A percentile compares a stretch with the other conserved stretches of the same genome.
These are phyloP conservation scores for Colletotrichum brevisporum DNA, from an alignment of 2,329 filamentous ascomycete species.

Conservation along the genomic window DNA sequence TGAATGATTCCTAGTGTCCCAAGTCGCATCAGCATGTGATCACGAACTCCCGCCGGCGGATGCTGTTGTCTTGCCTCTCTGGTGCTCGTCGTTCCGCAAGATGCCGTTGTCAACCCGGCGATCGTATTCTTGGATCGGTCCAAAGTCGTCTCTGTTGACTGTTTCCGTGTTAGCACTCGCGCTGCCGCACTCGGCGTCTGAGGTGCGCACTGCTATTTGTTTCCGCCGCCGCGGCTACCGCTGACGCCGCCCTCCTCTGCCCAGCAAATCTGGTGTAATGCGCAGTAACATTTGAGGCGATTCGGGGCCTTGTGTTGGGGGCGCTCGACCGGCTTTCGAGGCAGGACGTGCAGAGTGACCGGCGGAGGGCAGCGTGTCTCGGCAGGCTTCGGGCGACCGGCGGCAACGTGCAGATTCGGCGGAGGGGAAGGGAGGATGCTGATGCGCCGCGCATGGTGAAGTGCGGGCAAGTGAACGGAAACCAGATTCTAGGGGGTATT, in stretches of 20 bases:
- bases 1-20: slow-evolving; percentile 81
- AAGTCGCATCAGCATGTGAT: slow-evolving; percentile 25
- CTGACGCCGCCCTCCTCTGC: slow-evolving; percentile 35
- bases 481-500: slow-evolving; percentile 26
- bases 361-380: slow-evolving; percentile 10
- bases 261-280: slow-evolving; percentile 6
- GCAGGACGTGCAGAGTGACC: slow-evolving; percentile 25
- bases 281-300: not conserved
- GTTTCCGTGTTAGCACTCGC: slow-evolving; percentile 20
- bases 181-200: not conserved
- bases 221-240: slow-evolving; percentile 32
- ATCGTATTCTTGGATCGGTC: slow-evolving; percentile 92
- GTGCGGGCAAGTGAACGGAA: slow-evolving; percentile 14
- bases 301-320: not conserved
- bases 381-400: slow-evolving; percentile 25
- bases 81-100: slow-evolving; percentile 89
- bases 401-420: slow-evolving; percentile 21
- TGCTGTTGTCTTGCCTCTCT: slow-evolving; percentile 74
- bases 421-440: slow-evolving; percentile 26
- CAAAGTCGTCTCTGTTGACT: slow-evolving; percentile 57
- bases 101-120: slow-evolving; percentile 80
- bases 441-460: slow-evolving; percentile 32
- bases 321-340: slow-evolving; percentile 3
- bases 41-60: not conserved
- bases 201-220: slow-evolving; percentile 24